These are phyloP conservation scores for Kluyveromyces wickerhamii DNA, from an alignment of 805 yeast species.

Conservation along the genomic window DNA sequence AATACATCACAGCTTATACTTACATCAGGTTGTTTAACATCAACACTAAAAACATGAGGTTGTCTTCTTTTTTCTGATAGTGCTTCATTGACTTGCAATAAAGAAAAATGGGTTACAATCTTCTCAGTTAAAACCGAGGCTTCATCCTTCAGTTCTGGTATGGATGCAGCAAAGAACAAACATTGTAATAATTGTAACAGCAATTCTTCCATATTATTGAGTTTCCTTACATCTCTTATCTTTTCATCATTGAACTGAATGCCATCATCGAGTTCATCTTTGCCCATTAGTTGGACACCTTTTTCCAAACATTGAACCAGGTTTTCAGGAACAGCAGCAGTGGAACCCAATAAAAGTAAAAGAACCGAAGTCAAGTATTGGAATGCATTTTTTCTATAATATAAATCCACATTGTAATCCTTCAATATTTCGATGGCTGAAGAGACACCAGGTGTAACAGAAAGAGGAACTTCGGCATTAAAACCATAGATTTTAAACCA, in stretches of 20 bases:
- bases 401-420: conserved; percentile 47
- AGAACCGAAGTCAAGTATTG: conserved; percentile 58
- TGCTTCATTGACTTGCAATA: conserved; percentile 69
- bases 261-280: conserved; percentile 31
- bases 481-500: conserved; percentile 66
- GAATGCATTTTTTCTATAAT: conserved; percentile 73
- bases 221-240: conserved; percentile 40
- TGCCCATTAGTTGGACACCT: conserved; percentile 33
- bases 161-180: conserved; percentile 66
- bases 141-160: conserved; percentile 62
- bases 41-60: conserved; percentile 62
- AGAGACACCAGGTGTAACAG: conserved; percentile 74
- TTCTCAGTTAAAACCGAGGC: conserved; percentile 56
- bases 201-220: conserved; percentile 57
- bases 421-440: conserved; percentile 71
- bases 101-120: conserved; percentile 68
- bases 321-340: conserved; percentile 34
- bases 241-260: conserved; percentile 33
- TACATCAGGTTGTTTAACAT: conserved; percentile 71
- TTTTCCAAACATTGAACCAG: conserved; percentile 38
- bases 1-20: conserved; percentile 61
- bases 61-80: conserved; percentile 59
- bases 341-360: conserved; percentile 50
- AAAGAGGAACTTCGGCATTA: conserved; percentile 51
- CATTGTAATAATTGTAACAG: conserved; percentile 58